Evolutionary conservation across 2,329 filamentous ascomycete species (phyloP).

Genomic region (Kalmusia sp.): DNA sequence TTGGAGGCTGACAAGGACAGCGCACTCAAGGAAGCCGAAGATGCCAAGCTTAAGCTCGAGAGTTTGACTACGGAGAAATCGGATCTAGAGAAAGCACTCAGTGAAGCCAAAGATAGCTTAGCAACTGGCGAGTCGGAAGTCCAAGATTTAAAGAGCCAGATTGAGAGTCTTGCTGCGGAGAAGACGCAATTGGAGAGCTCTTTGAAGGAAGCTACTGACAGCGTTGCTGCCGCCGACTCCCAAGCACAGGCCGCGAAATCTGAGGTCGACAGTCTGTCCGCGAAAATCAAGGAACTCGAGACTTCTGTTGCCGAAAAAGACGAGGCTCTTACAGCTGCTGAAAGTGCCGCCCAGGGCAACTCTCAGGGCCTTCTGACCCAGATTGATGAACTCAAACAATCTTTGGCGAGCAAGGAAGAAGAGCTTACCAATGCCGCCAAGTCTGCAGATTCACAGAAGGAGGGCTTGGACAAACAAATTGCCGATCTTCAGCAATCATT

Average conservation of each 20-base stretch:
- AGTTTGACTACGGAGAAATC: slow-evolving; percentile 4
- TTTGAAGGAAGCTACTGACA: neutral
- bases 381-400: slow-evolving; percentile 31
- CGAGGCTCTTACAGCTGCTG: slow-evolving; percentile 24
- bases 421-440: slow-evolving; percentile 31
- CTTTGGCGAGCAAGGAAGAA: slow-evolving; percentile 26
- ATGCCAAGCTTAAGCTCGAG: slow-evolving; percentile 5
- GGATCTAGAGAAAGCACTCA: slow-evolving; percentile 17
- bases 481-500: slow-evolving; percentile 16
- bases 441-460: slow-evolving; percentile 10
- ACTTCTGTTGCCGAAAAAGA: slow-evolving; percentile 29
- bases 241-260: slow-evolving; percentile 6
- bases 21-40: slow-evolving; percentile 11
- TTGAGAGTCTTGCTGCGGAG: slow-evolving; percentile 24
- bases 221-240: neutral
- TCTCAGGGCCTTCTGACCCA: slow-evolving; percentile 16
- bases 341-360: slow-evolving; percentile 22
- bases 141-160: slow-evolving; percentile 20
- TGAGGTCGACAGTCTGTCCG: slow-evolving; percentile 23
- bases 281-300: slow-evolving; percentile 35
- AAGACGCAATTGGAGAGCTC: slow-evolving; percentile 32
- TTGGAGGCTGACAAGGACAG: neutral
- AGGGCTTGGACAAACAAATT: slow-evolving; percentile 20
- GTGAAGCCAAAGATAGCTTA: slow-evolving; percentile 13
- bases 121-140: slow-evolving; percentile 15